Percentiles rank a stretch among this genome's conserved stretches.
Evolutionary conservation across 805 yeast species (phyloP).

Genomic region (Schizosaccharomyces lindneri): DNA sequence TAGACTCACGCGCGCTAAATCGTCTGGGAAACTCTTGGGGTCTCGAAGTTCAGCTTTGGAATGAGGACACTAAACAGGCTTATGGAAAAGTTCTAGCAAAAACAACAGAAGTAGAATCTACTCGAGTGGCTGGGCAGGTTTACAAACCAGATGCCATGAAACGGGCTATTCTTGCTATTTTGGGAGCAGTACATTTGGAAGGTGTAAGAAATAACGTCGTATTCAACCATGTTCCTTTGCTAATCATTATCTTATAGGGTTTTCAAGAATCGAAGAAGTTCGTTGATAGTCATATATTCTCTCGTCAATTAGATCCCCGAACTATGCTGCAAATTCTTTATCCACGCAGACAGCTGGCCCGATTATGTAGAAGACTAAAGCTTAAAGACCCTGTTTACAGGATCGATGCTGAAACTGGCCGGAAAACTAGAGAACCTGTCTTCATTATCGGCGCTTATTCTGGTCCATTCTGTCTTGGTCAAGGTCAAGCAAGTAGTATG

Average conservation of each 20-base stretch:
- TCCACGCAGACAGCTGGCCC: slow-evolving; percentile 65
- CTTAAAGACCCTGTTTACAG: slow-evolving; percentile 55
- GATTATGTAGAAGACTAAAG: slow-evolving; percentile 50
- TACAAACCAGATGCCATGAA: background rate
- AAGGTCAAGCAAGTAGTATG: slow-evolving; percentile 77
- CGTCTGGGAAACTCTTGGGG: slow-evolving; percentile 67
- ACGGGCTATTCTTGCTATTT: background rate
- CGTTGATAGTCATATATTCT: slow-evolving; percentile 47
- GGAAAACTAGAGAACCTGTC: slow-evolving; percentile 59
- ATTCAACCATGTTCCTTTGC: background rate
- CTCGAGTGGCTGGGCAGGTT: background rate
- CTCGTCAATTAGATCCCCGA: slow-evolving; percentile 56
- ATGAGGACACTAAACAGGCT: slow-evolving; percentile 41
- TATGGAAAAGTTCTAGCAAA: slow-evolving; percentile 3
- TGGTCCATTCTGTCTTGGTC: slow-evolving; percentile 65
- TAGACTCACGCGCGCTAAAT: slow-evolving; percentile 39
- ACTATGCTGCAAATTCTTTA: slow-evolving; percentile 56
- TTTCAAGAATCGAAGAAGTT: slow-evolving; percentile 31
- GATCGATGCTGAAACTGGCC: slow-evolving; percentile 79
- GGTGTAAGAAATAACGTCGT: background rate
- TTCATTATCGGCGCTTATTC: slow-evolving; percentile 78
- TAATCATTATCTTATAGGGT: background rate
- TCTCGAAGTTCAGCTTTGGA: slow-evolving; percentile 27
- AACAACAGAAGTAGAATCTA: background rate
- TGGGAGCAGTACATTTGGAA: background rate